phyloP scores from a whole-genome alignment of 441 rosid genomes.

The Bruguiera hainesii region DNA sequence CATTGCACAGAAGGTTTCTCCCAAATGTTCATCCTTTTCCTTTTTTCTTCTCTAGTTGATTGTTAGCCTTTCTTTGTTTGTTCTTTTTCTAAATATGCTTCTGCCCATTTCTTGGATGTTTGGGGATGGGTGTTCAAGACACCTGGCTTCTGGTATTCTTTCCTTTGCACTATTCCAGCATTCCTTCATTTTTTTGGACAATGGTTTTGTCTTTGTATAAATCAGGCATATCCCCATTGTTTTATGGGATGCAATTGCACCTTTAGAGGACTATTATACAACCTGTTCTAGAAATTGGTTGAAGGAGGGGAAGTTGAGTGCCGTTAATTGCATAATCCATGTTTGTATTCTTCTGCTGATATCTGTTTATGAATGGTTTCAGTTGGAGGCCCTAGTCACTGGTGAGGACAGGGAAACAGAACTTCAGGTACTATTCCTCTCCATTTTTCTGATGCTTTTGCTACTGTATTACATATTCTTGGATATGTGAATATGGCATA shows the following conservation, averaged over 20 bases:
- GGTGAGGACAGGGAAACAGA: conserved; percentile 76
- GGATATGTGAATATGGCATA: not conserved
- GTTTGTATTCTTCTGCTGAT: conserved; percentile 22
- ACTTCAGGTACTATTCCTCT: conserved; percentile 61
- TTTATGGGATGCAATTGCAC: no score
- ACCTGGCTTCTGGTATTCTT: no score
- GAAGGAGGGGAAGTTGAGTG: no score
- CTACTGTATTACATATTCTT: not conserved
- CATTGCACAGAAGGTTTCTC: conserved; percentile 72
- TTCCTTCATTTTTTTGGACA: no score
- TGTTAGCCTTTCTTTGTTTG: not conserved
- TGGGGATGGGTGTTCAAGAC: no score
- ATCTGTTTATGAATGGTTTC: conserved; percentile 29
- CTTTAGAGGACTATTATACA: no score
- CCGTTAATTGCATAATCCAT: not conserved
- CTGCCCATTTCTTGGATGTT: no score
- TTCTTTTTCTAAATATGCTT: not conserved
- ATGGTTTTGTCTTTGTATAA: no score
- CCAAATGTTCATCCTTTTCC: conserved; percentile 5
- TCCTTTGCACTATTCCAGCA: no score
- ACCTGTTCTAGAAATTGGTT: no score
- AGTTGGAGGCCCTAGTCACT: conserved; percentile 82
- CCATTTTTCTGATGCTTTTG: conserved; percentile 10
- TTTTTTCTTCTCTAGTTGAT: not conserved
- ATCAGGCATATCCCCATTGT: no score